Conservation (phyloP, 2,329 filamentous ascomycete genomes). For the Trichoderma atrobrunneum region DNA sequence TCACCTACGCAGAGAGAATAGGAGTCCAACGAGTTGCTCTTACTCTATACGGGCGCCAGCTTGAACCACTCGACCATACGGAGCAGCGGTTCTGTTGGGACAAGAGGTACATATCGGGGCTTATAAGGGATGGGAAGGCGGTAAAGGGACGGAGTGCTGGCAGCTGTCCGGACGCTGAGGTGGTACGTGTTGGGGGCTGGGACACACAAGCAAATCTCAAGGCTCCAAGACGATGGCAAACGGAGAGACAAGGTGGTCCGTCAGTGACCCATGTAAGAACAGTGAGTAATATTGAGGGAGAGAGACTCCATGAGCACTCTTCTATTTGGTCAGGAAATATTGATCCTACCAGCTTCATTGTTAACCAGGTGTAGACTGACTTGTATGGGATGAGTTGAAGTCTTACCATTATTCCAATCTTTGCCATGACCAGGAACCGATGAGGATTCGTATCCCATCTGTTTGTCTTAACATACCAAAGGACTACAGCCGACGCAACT, state of each 20-base stretch:
- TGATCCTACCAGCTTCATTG: not conserved
- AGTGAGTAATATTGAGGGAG: not conserved
- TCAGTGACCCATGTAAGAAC: not conserved
- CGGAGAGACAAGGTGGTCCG: not conserved
- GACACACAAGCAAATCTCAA: not conserved
- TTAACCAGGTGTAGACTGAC: not conserved
- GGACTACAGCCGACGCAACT: not conserved
- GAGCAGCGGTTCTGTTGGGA: not conserved
- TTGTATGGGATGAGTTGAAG: not conserved
- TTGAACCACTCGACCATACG: conserved; percentile 1
- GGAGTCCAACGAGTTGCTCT: conserved; percentile 30
- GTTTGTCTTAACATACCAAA: not conserved
- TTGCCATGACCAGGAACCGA: not conserved
- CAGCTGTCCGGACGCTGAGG: not conserved
- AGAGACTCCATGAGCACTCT: not conserved
- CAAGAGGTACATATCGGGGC: not conserved
- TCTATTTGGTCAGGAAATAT: not conserved
- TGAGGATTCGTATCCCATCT: not conserved
- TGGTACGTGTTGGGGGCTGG: not conserved
- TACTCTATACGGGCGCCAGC: conserved; percentile 6
- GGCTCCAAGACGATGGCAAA: not conserved
- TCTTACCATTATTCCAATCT: not conserved
- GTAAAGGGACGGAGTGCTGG: not conserved
- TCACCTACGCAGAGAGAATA: conserved; percentile 29
- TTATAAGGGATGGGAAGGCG: not conserved